phyloP scores from a whole-genome alignment of 352 stramenopile species.

The Globisporangium megalacanthum region DNA sequence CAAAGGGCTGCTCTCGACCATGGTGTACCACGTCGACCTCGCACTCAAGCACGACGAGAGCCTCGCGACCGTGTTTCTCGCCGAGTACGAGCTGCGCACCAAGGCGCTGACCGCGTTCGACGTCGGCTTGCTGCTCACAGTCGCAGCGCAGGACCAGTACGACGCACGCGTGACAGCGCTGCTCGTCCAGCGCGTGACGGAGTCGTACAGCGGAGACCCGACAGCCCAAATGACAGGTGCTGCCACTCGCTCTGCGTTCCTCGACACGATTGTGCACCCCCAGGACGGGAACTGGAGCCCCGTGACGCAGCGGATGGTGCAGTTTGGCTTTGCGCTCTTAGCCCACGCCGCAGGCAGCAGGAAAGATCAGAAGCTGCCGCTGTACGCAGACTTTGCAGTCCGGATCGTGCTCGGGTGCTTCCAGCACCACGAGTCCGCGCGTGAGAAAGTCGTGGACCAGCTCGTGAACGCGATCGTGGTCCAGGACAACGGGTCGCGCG shows the following conservation, averaged over 20 bases:
- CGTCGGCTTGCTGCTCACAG: conserved; percentile 34
- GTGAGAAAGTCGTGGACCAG: conserved; percentile 30
- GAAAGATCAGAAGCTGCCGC: conserved; percentile 4
- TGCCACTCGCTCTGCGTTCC: conserved; percentile 13
- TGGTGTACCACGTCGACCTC: conserved; percentile 53
- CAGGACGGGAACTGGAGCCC: conserved; percentile 30
- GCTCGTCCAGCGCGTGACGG: conserved; percentile 21
- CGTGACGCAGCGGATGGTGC: conserved; percentile 28
- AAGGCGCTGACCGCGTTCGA: conserved; percentile 34
- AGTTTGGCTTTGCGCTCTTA: conserved; percentile 28
- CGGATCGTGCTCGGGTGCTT: conserved; percentile 44
- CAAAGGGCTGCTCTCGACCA: conserved; percentile 33
- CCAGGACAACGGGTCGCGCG: conserved; percentile 20
- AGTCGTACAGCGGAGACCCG: conserved; percentile 17
- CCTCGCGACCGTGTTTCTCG: conserved; percentile 30
- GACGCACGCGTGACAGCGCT: conserved; percentile 19
- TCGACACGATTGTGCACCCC: conserved; percentile 21
- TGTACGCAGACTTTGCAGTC: conserved; percentile 26
- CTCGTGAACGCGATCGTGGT: conserved; percentile 45
- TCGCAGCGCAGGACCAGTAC: conserved; percentile 28
- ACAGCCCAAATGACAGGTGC: not conserved
- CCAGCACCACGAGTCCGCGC: conserved; percentile 25
- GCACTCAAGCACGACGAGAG: conserved; percentile 36
- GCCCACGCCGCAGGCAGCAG: conserved; percentile 16
- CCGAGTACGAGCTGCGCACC: conserved; percentile 29